Evolutionary conservation across 2,329 filamentous ascomycete genomes (phyloP).

Genomic region (Aspergillus sp.): DNA sequence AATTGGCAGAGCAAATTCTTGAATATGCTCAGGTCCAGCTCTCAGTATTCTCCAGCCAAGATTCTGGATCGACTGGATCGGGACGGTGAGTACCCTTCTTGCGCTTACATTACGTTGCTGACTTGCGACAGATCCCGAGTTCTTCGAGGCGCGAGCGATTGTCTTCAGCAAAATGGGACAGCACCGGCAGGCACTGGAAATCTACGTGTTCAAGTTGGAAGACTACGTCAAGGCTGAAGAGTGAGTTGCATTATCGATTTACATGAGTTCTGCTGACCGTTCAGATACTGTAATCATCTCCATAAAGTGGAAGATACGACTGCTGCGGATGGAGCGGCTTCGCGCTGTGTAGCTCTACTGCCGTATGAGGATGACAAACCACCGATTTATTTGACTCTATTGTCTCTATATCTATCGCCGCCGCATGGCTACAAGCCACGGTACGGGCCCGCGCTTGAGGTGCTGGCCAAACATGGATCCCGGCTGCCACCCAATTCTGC

Average conservation of each 20-base stretch:
- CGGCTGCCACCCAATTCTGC: slow-evolving; percentile 86
- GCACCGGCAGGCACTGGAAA: slow-evolving; percentile 92
- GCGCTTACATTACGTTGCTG: not conserved
- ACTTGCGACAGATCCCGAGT: slow-evolving; percentile 67
- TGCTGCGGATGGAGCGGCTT: slow-evolving; percentile 34
- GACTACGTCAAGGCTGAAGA: slow-evolving; percentile 91
- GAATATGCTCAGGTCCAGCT: slow-evolving; percentile 71
- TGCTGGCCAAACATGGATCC: slow-evolving; percentile 90
- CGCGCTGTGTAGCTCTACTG: slow-evolving; percentile 42
- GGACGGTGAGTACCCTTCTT: slow-evolving; percentile 62
- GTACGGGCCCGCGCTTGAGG: slow-evolving; percentile 75
- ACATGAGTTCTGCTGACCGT: not conserved
- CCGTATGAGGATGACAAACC: slow-evolving; percentile 56
- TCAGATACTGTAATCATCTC: slow-evolving; percentile 83
- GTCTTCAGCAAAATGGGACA: slow-evolving; percentile 93
- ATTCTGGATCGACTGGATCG: slow-evolving; percentile 76
- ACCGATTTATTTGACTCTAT: slow-evolving; percentile 88
- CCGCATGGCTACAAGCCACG: slow-evolving; percentile 70
- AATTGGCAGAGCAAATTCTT: slow-evolving; percentile 68
- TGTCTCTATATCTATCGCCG: slow-evolving; percentile 85
- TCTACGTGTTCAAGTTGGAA: slow-evolving; percentile 92
- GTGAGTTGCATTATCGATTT: slow-evolving; percentile 52
- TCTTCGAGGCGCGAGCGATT: slow-evolving; percentile 87
- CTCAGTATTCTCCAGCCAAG: slow-evolving; percentile 76
- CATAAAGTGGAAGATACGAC: slow-evolving; percentile 62